Evolutionary conservation across 805 yeast species (phyloP).

Genomic region (Pichia insulana): DNA sequence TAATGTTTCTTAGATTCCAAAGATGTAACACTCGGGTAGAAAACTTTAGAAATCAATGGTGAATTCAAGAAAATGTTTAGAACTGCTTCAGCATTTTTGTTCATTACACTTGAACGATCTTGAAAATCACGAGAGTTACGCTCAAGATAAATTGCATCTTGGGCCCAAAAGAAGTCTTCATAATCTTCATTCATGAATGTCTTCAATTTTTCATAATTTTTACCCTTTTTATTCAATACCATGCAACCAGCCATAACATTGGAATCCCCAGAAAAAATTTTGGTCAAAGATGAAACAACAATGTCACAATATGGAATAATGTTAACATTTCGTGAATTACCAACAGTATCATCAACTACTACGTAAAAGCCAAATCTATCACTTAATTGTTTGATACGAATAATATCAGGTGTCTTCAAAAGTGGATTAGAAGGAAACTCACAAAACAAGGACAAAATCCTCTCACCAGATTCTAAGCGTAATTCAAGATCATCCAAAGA

Average conservation of each 20-base stretch:
- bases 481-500: slow-evolving; percentile 58
- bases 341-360: slow-evolving; percentile 90
- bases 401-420: slow-evolving; percentile 73
- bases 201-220: slow-evolving; percentile 41
- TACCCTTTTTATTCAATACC: slow-evolving; percentile 62
- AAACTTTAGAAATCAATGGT: slow-evolving; percentile 53
- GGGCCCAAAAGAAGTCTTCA: slow-evolving; percentile 82
- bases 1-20: slow-evolving; percentile 46
- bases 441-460: slow-evolving; percentile 71
- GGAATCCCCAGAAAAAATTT: slow-evolving; percentile 88
- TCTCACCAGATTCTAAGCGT: slow-evolving; percentile 52
- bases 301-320: slow-evolving; percentile 80
- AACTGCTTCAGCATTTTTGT: slow-evolving; percentile 46
- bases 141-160: slow-evolving; percentile 87
- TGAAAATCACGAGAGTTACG: slow-evolving; percentile 88
- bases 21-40: slow-evolving; percentile 55
- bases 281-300: slow-evolving; percentile 79
- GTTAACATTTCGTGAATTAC: slow-evolving; percentile 79
- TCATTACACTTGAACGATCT: slow-evolving; percentile 47
- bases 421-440: slow-evolving; percentile 97
- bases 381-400: slow-evolving; percentile 54
- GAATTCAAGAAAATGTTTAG: slow-evolving; percentile 43
- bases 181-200: slow-evolving; percentile 41
- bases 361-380: slow-evolving; percentile 65
- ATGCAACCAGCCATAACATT: slow-evolving; percentile 93